Evolutionary conservation across 768 basidiomycete species (phyloP), one percentile per base, ranked within the genome.

Genomic region (Boletus tylopilopsis): DNA sequence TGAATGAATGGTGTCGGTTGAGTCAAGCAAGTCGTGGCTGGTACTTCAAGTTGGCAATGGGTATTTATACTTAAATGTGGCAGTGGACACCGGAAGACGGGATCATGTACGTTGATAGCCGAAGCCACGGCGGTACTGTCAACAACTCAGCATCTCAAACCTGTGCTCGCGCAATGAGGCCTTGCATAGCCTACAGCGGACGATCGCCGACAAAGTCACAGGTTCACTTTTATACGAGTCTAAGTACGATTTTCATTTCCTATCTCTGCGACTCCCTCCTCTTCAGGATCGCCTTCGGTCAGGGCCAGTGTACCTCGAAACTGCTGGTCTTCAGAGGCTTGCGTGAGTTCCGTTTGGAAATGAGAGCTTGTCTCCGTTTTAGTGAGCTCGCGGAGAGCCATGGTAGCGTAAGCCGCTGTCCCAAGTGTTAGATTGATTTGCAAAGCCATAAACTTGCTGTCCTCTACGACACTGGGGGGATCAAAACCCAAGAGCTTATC

Each of bases 281-380:
- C 65, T 23, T 58, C 60, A 25, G 41, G 64, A 45, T 59, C 73
- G n/a, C 47, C 46, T 18, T 29, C 39, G 27, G 43, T 56, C 18
- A 56, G 65, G 18, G 59, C 64, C 21, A 50, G 64, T n/a, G 68
- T 69, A 5, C 86, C 83, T 55, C 81, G 79, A 66, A 84, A 91
- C 58, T 81, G 81, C 64, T 94, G 91, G 62, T 94, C 91, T 64
- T 88, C 90, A 19, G 89, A 84, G 27, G 79, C 75, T 45, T 75
- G 77, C 12, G 91, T 94, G 53, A 94, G 75, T 56, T 73, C 72
- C n/a, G 78, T 87, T 64, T 96, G 94, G 71, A 84, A 85, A 60
- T 93, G 92, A 34, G 92, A 86, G 64, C 91, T 93, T 18, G 94
- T 97, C 62, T 97, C 94, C 29, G 87, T 90, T 72, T 95, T 98